Evolutionary conservation across 352 stramenopile species (phyloP).

Genomic region (Phytophthora pisi): DNA sequence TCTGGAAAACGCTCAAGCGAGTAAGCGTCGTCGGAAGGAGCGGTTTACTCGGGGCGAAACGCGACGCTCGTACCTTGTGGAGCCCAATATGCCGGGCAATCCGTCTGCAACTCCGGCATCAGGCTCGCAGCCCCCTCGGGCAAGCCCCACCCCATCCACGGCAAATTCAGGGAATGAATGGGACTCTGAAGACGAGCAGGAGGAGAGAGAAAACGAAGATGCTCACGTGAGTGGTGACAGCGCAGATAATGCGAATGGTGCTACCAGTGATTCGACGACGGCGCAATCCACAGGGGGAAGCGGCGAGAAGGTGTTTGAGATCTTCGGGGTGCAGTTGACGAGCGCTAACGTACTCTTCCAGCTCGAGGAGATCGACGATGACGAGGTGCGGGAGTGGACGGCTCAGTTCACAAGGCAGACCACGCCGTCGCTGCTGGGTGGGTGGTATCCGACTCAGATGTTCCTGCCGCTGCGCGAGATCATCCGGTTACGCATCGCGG

Average conservation of each 20-base stretch:
- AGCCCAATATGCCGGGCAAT: slow-evolving; percentile 28
- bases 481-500: slow-evolving; percentile 73
- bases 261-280: slow-evolving; percentile 1
- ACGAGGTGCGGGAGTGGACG: slow-evolving; percentile 63
- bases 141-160: slow-evolving; percentile 21
- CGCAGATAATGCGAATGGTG: slow-evolving; percentile 28
- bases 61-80: slow-evolving; percentile 61
- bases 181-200: slow-evolving; percentile 56
- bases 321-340: slow-evolving; percentile 75
- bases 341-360: slow-evolving; percentile 81
- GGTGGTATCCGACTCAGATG: slow-evolving; percentile 85
- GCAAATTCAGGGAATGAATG: slow-evolving; percentile 42
- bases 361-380: slow-evolving; percentile 73
- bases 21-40: slow-evolving; percentile 71
- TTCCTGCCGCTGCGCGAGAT: slow-evolving; percentile 81
- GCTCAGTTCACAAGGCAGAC: slow-evolving; percentile 51
- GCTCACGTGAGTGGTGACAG: slow-evolving; percentile 23
- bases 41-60: slow-evolving; percentile 70
- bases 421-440: slow-evolving; percentile 62
- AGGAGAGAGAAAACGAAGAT: slow-evolving; percentile 40
- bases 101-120: slow-evolving; percentile 6
- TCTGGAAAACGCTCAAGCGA: slow-evolving; percentile 64
- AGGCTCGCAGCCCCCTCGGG: slow-evolving; percentile 9
- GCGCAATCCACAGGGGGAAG: neutral
- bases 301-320: slow-evolving; percentile 56